phyloP scores from a whole-genome alignment of 2,329 filamentous ascomycete genomes.

The Metarhizium anisopliae region DNA sequence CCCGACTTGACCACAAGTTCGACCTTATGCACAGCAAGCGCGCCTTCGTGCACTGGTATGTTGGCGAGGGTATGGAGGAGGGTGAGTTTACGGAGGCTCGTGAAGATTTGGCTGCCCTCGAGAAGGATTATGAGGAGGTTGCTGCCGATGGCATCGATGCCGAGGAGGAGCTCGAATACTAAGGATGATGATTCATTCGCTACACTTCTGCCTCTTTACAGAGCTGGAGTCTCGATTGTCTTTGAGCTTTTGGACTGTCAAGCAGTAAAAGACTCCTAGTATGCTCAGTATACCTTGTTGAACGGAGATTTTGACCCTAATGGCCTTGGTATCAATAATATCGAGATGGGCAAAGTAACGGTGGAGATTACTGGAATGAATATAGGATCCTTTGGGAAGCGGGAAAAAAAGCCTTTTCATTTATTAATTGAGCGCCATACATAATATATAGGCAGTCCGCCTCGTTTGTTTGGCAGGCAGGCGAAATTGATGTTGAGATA shows the following conservation, averaged over 20 bases:
- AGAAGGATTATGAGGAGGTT: constrained; percentile 84
- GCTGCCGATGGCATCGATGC: constrained; percentile 61
- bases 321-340: background rate
- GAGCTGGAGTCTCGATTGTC: background rate
- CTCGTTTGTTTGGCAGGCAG: constrained; percentile 15
- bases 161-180: constrained; percentile 70
- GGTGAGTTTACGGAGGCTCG: constrained; percentile 83
- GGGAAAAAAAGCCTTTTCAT: background rate
- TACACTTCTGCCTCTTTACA: background rate
- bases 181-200: constrained; percentile 22
- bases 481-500: constrained; percentile 21
- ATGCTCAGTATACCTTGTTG: background rate
- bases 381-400: background rate
- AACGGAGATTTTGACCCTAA: background rate
- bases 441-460: background rate
- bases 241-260: background rate
- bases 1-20: constrained; percentile 64
- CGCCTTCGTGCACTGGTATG: constrained; percentile 70
- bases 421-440: background rate
- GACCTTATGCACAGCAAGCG: constrained; percentile 74
- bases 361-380: background rate
- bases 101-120: constrained; percentile 75
- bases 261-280: background rate
- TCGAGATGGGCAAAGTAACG: background rate
- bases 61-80: constrained; percentile 88